These are phyloP conservation scores for Pittosporum tobira DNA, from an alignment of 129 eudicot species.

Conservation along the genomic window DNA sequence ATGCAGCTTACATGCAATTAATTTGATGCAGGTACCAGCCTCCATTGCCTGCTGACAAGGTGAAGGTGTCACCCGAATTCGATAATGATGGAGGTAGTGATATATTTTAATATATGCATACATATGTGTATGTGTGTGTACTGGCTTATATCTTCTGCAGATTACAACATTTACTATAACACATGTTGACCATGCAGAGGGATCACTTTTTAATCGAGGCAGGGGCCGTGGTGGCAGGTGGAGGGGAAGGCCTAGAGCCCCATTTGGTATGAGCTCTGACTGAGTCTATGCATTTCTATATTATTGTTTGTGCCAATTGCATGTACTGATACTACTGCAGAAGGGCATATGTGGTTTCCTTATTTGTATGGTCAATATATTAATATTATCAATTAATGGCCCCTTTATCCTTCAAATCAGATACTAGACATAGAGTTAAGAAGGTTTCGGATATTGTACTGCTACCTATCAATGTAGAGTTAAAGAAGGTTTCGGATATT, in stretches of 20 bases:
- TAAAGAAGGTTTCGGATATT: not conserved
- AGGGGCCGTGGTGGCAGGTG: conserved; percentile 94
- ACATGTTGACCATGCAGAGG: conserved; percentile 37
- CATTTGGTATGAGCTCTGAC: conserved; percentile 32
- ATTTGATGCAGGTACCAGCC: conserved; percentile 63
- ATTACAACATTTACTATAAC: not conserved
- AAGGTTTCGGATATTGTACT: not conserved
- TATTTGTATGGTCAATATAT: not conserved
- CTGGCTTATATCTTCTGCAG: not conserved
- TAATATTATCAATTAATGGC: no score
- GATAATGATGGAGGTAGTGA: conserved; percentile 80
- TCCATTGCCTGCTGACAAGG: conserved; percentile 95
- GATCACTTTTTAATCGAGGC: conserved; percentile 83
- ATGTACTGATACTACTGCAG: not conserved
- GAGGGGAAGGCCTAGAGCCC: conserved; percentile 75
- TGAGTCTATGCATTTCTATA: not conserved
- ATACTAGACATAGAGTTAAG: not conserved
- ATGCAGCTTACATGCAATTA: conserved; percentile 8
- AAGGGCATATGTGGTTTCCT: no score
- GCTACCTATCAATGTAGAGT: no score
- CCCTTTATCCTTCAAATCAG: no score
- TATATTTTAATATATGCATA: not conserved
- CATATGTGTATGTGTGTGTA: not conserved
- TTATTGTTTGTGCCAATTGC: not conserved
- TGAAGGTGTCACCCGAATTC: conserved; percentile 56